These are phyloP conservation scores for Nowakowskiella sp. DNA, from an alignment of 192 early-diverging fungal genomes.

Conservation along the genomic window DNA sequence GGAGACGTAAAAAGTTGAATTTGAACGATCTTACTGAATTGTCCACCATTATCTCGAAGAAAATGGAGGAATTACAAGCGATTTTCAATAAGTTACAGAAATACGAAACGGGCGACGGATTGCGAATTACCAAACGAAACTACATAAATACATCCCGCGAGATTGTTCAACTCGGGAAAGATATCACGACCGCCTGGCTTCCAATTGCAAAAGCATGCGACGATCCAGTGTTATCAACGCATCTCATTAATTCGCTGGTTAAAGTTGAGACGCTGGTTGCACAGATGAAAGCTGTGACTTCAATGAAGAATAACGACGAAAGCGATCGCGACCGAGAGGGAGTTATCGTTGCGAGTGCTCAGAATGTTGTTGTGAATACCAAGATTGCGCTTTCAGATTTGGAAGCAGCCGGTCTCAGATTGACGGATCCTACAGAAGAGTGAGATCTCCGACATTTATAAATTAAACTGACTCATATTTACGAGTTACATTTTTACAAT, in stretches of 20 bases:
- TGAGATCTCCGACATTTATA: no score
- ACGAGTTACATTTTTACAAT: no score
- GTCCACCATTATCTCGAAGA: conserved; percentile 4
- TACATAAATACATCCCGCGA: conserved; percentile 14
- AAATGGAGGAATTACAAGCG: neutral
- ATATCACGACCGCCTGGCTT: conserved; percentile 7
- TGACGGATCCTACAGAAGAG: no score
- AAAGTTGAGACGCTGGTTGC: conserved; percentile 13
- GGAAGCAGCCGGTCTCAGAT: conserved; percentile 13
- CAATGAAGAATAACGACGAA: conserved; percentile 13
- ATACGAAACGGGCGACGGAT: no score
- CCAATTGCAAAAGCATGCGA: conserved; percentile 11
- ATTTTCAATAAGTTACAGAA: no score
- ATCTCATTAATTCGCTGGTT: conserved; percentile 2
- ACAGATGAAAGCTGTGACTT: conserved; percentile 14
- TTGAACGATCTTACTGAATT: conserved; percentile 16
- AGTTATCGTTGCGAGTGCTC: conserved; percentile 9
- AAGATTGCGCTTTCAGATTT: conserved; percentile 20
- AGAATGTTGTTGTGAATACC: conserved; percentile 10
- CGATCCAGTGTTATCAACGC: conserved; percentile 10
- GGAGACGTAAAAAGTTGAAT: conserved; percentile 13
- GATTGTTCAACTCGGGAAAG: conserved; percentile 8
- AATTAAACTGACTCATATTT: no score
- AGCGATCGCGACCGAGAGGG: conserved; percentile 16
- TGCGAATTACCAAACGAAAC: conserved; percentile 2